Evolutionary conservation across 106 monocot species (phyloP).

Genomic region (Acorus gramineus): DNA sequence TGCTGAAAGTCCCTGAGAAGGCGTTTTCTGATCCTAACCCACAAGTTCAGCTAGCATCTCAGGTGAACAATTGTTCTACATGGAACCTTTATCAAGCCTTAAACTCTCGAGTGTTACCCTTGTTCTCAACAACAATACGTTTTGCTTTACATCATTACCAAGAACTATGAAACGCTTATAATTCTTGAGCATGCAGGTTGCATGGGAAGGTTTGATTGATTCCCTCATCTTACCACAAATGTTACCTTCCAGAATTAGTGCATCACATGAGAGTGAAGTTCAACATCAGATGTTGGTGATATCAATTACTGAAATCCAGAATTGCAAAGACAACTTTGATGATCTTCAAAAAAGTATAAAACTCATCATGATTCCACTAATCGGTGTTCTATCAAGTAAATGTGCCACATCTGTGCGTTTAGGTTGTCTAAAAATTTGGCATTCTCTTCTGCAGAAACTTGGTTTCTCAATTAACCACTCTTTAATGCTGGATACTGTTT

Average conservation of each 20-base stretch:
- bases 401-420: slow-evolving; percentile 23
- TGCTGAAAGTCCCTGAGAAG: slow-evolving; percentile 52
- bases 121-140: too few species aligned
- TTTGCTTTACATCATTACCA: background rate
- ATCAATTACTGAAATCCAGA: background rate
- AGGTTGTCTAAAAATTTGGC: slow-evolving; percentile 36
- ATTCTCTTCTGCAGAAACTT: slow-evolving; percentile 50
- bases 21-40: slow-evolving; percentile 34
- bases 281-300: background rate
- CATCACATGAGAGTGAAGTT: background rate
- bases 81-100: too few species aligned
- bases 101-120: too few species aligned
- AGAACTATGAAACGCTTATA: background rate
- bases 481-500: slow-evolving; percentile 19
- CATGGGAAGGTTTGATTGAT: slow-evolving; percentile 53
- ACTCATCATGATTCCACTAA: slow-evolving; percentile 37
- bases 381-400: slow-evolving; percentile 36
- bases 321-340: background rate
- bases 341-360: slow-evolving; percentile 32
- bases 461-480: slow-evolving; percentile 31
- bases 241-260: background rate
- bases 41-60: slow-evolving; percentile 43
- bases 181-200: slow-evolving; percentile 21
- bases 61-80: slow-evolving; percentile 23
- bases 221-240: slow-evolving; percentile 21